phyloP scores from a whole-genome alignment of 2,329 filamentous ascomycete species.

The Colletotrichum plurivorum region DNA sequence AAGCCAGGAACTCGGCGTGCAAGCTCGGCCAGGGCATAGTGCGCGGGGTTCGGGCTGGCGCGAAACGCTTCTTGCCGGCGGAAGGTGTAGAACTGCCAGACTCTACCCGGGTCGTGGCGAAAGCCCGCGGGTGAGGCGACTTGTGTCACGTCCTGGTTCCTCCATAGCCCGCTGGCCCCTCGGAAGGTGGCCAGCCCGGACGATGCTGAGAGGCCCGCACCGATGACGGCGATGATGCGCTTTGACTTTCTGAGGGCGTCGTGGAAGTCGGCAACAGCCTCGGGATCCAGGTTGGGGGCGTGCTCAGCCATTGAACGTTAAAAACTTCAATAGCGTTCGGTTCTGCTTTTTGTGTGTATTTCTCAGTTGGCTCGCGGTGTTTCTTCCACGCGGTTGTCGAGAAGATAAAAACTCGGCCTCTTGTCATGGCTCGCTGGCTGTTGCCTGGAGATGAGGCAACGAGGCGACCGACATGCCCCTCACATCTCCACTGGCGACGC shows the following conservation, averaged over 20 bases:
- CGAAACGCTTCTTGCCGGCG: slow-evolving; percentile 74
- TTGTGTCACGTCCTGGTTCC: slow-evolving; percentile 70
- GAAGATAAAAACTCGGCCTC: not conserved
- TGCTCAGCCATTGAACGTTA: not conserved
- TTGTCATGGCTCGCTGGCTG: not conserved
- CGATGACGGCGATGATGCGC: slow-evolving; percentile 49
- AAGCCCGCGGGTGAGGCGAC: slow-evolving; percentile 76
- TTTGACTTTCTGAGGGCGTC: slow-evolving; percentile 43
- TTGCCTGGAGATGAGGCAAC: not conserved
- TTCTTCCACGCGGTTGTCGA: not conserved
- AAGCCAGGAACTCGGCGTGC: slow-evolving; percentile 67
- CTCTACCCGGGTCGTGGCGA: slow-evolving; percentile 69
- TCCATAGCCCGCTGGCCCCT: slow-evolving; percentile 75
- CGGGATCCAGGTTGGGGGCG: slow-evolving; percentile 30
- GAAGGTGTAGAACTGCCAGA: slow-evolving; percentile 82
- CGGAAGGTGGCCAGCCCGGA: slow-evolving; percentile 69
- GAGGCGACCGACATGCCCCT: not conserved
- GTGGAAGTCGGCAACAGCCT: slow-evolving; percentile 44
- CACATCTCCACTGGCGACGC: too few species aligned
- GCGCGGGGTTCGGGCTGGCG: slow-evolving; percentile 74
- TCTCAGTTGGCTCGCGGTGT: not conserved
- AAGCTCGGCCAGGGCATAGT: slow-evolving; percentile 75
- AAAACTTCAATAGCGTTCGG: not conserved
- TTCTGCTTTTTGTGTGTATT: not conserved
- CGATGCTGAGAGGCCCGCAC: slow-evolving; percentile 48